phyloP scores from a whole-genome alignment of 192 early-diverging fungal genomes.

The Entomortierella chlamydospora region DNA sequence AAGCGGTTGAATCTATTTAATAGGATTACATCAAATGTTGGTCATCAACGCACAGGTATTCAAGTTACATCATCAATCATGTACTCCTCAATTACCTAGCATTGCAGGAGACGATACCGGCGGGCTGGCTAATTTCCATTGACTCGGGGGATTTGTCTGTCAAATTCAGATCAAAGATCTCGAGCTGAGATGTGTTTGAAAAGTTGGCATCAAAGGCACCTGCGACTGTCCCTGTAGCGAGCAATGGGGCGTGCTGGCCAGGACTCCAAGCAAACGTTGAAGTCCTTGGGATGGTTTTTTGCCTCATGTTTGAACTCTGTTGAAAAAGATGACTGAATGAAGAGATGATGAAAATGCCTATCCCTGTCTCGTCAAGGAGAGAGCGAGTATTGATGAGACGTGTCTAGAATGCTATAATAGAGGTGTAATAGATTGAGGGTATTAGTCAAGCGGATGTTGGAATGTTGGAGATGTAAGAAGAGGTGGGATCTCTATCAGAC shows the following conservation, averaged over 20 bases:
- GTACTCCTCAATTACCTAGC: conserved; percentile 68
- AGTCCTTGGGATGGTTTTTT: conserved; percentile 79
- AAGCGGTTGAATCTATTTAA: conserved; percentile 86
- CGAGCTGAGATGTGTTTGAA: conserved; percentile 88
- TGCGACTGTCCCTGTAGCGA: conserved; percentile 94
- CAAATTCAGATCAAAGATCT: conserved; percentile 84
- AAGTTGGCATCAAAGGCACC: conserved; percentile 98
- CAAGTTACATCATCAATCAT: no score
- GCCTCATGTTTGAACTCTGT: conserved; percentile 55
- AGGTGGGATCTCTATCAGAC: background rate
- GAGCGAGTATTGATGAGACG: no score
- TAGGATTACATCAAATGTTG: background rate
- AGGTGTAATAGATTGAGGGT: background rate
- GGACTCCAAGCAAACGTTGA: conserved; percentile 93
- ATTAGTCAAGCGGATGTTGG: background rate
- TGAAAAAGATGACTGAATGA: background rate
- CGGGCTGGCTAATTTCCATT: conserved; percentile 56
- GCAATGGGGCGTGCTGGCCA: conserved; percentile 74
- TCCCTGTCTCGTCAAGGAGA: background rate
- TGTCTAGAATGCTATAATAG: no score
- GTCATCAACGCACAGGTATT: no score
- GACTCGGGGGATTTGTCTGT: conserved; percentile 47
- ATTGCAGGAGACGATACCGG: conserved; percentile 65
- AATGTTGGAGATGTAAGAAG: background rate
- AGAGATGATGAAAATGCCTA: background rate